Evolutionary conservation across 2,329 filamentous ascomycete genomes (phyloP), one percentile per base, ranked within the genome.

Genomic region (Cladosporium sp.): DNA sequence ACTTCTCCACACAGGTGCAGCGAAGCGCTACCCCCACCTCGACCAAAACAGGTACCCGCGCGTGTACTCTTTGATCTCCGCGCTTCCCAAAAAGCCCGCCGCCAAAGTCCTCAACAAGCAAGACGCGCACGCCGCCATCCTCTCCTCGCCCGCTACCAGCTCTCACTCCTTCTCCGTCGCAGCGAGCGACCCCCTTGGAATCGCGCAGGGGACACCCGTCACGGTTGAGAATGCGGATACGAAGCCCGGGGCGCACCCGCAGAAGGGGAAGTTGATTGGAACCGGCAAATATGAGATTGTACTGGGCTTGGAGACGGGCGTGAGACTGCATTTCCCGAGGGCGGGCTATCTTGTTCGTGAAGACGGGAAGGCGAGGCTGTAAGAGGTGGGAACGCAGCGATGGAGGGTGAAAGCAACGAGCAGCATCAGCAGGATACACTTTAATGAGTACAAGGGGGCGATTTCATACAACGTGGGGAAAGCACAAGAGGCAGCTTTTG

Each of bases 311-410:
- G 55, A 56, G 11, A 63, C 62, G 33, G 62, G 62, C 9, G 49
- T 68, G 18, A 55, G 59, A 0, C 40, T 72, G 31, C 70, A 73
- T 48, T 72, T 72, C 52, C 70, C 71, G 0, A 61, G 66, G 4
- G 68, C 69, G 55, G 70, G 71, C 19, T 72, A 71, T 54, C 60
- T 65, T 37, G 57, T 66, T 9, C 54, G 59, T 16, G 40, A 50
- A 14, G 18, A 16, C 2, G 14, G 14, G 7, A 34, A 10, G 18
- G 18, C 48, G 31, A 50, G 43, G n/a, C 37, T 50, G 40, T 50
- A 50, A 28, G 22, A 28, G 7, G 4, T 28, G 22, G 22, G 7
- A 28, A 28, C 4, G 22, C 22, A 28, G 22, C 22, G 22, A 5
- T 28, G 22, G 22, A 28, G 22, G 22, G 7, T 5, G 22, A 7